Conservation (phyloP, 2,329 filamentous ascomycete genomes). For the Exophiala mesophila region DNA sequence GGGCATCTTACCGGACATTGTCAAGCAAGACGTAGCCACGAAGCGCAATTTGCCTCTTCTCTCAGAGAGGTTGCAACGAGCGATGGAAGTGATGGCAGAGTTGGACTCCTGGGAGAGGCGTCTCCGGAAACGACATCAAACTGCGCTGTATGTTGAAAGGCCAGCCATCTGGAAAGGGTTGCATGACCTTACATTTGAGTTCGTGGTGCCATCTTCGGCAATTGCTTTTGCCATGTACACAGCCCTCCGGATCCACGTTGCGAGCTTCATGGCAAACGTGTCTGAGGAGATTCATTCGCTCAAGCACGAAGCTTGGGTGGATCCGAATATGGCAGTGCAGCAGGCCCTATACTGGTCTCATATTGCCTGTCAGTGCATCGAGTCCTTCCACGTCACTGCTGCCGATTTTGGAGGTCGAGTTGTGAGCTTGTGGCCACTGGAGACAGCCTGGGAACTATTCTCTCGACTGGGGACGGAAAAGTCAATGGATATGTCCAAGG, state of each 20-base stretch:
- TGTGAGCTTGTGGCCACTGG: slow-evolving; percentile 17
- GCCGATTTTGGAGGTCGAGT: slow-evolving; percentile 13
- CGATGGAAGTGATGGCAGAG: slow-evolving; percentile 7
- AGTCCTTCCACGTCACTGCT: slow-evolving; percentile 17
- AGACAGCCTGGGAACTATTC: slow-evolving; percentile 17
- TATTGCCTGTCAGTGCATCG: slow-evolving; percentile 17
- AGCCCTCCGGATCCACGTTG: slow-evolving; percentile 17
- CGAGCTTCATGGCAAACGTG: slow-evolving; percentile 10
- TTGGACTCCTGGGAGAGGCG: slow-evolving; percentile 12
- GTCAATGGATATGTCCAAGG: slow-evolving; percentile 11
- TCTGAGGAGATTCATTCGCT: slow-evolving; percentile 10
- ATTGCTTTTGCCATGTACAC: slow-evolving; percentile 19
- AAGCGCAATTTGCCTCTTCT: slow-evolving; percentile 8
- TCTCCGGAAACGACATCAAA: slow-evolving; percentile 9
- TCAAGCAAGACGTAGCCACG: slow-evolving; percentile 14
- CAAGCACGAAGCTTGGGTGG: slow-evolving; percentile 5
- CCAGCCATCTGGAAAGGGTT: slow-evolving; percentile 13
- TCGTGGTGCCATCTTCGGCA: slow-evolving; percentile 6
- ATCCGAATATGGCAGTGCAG: slow-evolving; percentile 10
- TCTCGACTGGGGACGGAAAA: slow-evolving; percentile 4
- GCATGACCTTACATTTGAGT: slow-evolving; percentile 11
- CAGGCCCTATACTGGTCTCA: slow-evolving; percentile 18
- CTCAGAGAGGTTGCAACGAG: slow-evolving; percentile 8
- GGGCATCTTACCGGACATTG: slow-evolving; percentile 15
- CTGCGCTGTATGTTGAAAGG: slow-evolving; percentile 10